These are phyloP conservation scores for Scleromitrula shiraiana DNA, from an alignment of 2,329 filamentous ascomycete genomes.

Conservation along the genomic window DNA sequence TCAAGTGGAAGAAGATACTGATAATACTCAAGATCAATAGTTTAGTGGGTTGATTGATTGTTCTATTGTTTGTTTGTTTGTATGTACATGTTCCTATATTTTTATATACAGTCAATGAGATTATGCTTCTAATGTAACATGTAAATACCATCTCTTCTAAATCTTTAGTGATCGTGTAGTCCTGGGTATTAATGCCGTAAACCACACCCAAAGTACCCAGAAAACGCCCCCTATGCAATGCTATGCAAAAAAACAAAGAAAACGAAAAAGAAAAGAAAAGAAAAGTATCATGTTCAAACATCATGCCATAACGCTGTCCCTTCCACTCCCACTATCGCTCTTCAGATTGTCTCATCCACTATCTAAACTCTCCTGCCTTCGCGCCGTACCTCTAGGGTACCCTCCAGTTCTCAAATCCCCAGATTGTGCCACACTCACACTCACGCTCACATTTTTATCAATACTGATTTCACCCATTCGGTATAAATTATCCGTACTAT, in stretches of 20 bases:
- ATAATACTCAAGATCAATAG: too few species aligned
- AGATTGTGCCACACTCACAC: conserved; percentile 8
- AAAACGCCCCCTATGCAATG: background rate
- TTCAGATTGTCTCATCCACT: conserved; percentile 2
- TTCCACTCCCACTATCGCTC: background rate
- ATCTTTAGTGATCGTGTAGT: too few species aligned
- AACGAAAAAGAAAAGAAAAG: background rate
- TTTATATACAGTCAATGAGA: too few species aligned
- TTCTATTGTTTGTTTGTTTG: too few species aligned
- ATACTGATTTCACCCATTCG: conserved; percentile 20
- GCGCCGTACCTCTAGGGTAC: background rate
- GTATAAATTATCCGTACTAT: conserved; percentile 22
- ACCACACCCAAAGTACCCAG: too few species aligned
- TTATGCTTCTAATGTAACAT: too few species aligned
- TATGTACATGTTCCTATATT: too few species aligned
- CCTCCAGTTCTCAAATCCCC: background rate
- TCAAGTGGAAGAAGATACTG: too few species aligned
- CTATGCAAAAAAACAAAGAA: background rate
- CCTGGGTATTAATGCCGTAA: too few species aligned
- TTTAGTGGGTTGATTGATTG: too few species aligned
- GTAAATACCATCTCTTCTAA: too few species aligned
- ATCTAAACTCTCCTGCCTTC: background rate
- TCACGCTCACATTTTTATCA: conserved; percentile 21
- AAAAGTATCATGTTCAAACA: background rate
- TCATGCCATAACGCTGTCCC: conserved; percentile 3